phyloP scores from a whole-genome alignment of 2,329 filamentous ascomycete genomes.

The Fusarium devonianum region DNA sequence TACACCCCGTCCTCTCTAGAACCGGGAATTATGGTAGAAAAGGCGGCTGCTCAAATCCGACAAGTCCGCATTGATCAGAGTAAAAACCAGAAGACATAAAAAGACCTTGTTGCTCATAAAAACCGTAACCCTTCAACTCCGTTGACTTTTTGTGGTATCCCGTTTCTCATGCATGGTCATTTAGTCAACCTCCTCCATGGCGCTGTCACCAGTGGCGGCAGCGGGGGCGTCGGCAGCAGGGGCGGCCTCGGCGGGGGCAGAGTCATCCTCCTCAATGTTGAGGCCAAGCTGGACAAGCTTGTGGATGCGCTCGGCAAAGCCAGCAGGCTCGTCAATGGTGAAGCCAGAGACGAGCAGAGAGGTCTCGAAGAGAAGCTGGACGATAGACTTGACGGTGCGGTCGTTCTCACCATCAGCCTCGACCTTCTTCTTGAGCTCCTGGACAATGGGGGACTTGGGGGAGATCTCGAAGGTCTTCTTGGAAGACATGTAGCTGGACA shows the following conservation, averaged over 20 bases:
- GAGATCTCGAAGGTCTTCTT: constrained; percentile 99
- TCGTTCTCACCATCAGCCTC: constrained; percentile 97
- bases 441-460: constrained; percentile 96
- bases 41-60: constrained; percentile 41
- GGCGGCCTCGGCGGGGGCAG: constrained; percentile 66
- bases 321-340: constrained; percentile 98
- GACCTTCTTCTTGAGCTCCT: constrained; percentile 99
- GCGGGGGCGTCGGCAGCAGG: constrained; percentile 62
- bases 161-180: constrained; percentile 41
- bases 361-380: constrained; percentile 98
- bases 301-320: constrained; percentile 99
- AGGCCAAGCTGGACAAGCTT: constrained; percentile 98
- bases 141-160: constrained; percentile 52
- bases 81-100: constrained; percentile 45
- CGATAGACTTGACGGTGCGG: constrained; percentile 98
- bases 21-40: constrained; percentile 47
- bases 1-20: constrained; percentile 46
- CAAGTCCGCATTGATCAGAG: constrained; percentile 32
- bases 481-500: constrained; percentile 99
- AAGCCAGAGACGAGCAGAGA: constrained; percentile 98
- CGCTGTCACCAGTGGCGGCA: constrained; percentile 77
- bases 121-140: constrained; percentile 52
- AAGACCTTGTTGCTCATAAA: constrained; percentile 46
- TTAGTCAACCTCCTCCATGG: constrained; percentile 99
- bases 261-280: constrained; percentile 94